phyloP scores from a whole-genome alignment of 306 rosid genomes.

The Quercus berberidifolia region DNA sequence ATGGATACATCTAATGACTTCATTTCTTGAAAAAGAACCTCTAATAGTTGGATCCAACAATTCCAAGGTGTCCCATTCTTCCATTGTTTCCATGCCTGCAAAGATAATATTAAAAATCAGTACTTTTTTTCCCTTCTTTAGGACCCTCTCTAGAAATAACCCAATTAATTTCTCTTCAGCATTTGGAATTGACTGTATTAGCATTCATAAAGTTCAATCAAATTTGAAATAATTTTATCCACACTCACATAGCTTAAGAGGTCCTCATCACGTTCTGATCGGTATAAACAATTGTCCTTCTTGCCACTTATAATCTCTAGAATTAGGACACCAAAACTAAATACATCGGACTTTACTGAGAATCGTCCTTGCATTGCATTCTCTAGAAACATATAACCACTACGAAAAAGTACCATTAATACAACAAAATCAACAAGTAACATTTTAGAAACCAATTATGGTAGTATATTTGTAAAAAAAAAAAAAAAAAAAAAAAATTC shows the following conservation, averaged over 20 bases:
- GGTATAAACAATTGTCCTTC: slow-evolving; percentile 3
- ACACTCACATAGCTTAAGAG: slow-evolving; percentile 1
- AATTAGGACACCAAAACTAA: slow-evolving; percentile 43
- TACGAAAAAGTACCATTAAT: slow-evolving; percentile 7
- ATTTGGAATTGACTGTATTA: neutral
- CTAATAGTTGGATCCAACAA: slow-evolving; percentile 14
- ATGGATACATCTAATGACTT: slow-evolving; percentile 16
- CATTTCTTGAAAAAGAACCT: neutral
- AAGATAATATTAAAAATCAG: neutral
- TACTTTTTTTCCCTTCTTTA: too few relatives aligned
- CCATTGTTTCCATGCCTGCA: slow-evolving; percentile 58
- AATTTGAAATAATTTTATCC: neutral
- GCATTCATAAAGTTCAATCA: too few relatives aligned
- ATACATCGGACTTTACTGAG: slow-evolving; percentile 42
- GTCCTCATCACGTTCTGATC: neutral
- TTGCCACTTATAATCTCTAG: slow-evolving; percentile 44
- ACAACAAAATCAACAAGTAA: neutral
- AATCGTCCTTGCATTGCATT: slow-evolving; percentile 38
- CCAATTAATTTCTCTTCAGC: neutral
- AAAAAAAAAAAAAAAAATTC: too few relatives aligned
- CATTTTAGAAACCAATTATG: neutral
- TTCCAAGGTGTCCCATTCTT: slow-evolving; percentile 23
- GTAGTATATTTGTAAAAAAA: neutral
- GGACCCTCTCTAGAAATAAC: too few relatives aligned
- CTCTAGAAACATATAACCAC: slow-evolving; percentile 59